phyloP scores from a whole-genome alignment of 2,329 filamentous ascomycete genomes.

The Blastomyces gilchristii region DNA sequence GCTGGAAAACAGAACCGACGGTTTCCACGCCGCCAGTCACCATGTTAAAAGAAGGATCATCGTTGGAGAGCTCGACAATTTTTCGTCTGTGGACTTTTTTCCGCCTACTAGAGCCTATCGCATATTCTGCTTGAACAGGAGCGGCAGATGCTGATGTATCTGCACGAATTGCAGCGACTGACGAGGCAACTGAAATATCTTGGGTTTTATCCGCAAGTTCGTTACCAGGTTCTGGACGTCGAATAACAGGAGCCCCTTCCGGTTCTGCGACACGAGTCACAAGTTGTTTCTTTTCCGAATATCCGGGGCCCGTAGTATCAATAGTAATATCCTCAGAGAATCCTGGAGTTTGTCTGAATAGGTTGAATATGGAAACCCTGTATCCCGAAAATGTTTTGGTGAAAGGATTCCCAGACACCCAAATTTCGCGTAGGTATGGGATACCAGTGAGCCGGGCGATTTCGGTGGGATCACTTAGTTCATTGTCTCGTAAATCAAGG shows the following conservation, averaged over 20 bases:
- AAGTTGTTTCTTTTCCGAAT: constrained; percentile 72
- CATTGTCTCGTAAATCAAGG: constrained; percentile 84
- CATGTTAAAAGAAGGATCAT: constrained; percentile 21
- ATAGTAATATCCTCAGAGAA: constrained; percentile 86
- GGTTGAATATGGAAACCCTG: constrained; percentile 84
- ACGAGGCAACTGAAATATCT: constrained; percentile 12
- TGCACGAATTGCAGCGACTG: constrained; percentile 4
- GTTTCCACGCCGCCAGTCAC: background rate
- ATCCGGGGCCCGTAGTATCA: constrained; percentile 73
- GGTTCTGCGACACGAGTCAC: constrained; percentile 70
- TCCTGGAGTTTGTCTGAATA: constrained; percentile 82
- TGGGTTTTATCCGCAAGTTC: constrained; percentile 23
- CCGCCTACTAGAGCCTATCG: constrained; percentile 29
- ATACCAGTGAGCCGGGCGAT: constrained; percentile 80
- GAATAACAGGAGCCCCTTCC: constrained; percentile 66
- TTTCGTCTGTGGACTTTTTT: constrained; percentile 46
- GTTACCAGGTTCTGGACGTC: constrained; percentile 53
- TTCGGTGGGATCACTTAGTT: constrained; percentile 80
- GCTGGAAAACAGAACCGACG: background rate
- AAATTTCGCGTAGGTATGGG: constrained; percentile 84
- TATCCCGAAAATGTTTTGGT: constrained; percentile 77
- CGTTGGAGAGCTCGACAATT: constrained; percentile 48
- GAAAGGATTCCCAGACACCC: constrained; percentile 86
- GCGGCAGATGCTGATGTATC: constrained; percentile 12
- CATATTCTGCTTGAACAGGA: constrained; percentile 19